Base-by-base conservation (phyloP, 148 eudicot genomes). In the Rhododendron vialii region DNA sequence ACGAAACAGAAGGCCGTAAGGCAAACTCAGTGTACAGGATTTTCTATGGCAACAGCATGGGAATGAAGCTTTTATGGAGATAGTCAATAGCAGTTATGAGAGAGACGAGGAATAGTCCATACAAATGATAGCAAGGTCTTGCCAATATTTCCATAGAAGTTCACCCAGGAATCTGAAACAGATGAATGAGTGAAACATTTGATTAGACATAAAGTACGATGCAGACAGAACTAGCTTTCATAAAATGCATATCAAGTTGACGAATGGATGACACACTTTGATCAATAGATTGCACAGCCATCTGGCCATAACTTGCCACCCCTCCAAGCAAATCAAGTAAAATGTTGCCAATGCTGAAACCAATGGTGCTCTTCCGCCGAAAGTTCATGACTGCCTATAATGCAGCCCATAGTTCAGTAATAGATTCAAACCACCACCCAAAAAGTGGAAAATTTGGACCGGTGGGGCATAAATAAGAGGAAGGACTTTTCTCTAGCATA, bases 311-410 rank as follows among this genome's bases (percentile, higher is more conserved):
- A 80, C 91, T 96, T 45, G 95, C 86, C 59, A 93, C 38, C 47
- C 98, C 98, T 81, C 98, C 98, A 69, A 90, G 81, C 79, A 96
- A 93, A 89, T 96, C 98, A 45, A 96, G 93, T 85, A 94, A 86
- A 50, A 96, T 93, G 87, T 96, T 94, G 77, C 98, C 98, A 28
- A 94, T 96, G 90, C 98, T 96, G 84, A 94, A 96, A 57, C 98
- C 98, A 74, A 92, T 86, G 13, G 98, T 96, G 93, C 97, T 95
- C 86, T 95, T 95, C 78, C 95, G 87, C 61, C 87, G 90, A 85
- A 96, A 92, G 91, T 96, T 96, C 93, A 96, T 90, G 76, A 93
- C 41, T 13, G 95, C 98, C 98, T 95, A 65, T 45, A 91, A 53
- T 65, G 26, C 69, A 47, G 35, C 24, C 55, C 51, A 50, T 11